Percentiles rank a stretch among this genome's conserved stretches.
Conservation (phyloP, 768 basidiomycete genomes). For the Rhizopogon sp. region DNA sequence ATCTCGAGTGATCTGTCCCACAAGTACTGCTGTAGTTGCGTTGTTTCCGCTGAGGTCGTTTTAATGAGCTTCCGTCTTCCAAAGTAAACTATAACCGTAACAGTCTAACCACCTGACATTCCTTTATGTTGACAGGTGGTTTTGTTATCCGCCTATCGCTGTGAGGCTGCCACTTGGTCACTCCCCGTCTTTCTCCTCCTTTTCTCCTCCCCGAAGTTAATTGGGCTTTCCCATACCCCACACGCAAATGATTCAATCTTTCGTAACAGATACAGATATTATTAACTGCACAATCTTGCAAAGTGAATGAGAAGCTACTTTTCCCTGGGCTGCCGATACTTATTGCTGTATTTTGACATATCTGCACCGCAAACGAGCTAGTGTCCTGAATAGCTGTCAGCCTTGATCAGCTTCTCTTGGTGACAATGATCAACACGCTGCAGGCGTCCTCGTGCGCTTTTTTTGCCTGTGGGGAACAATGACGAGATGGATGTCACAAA, state of each 20-base stretch:
- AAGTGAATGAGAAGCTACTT: not conserved
- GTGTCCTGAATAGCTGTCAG: not conserved
- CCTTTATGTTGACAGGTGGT: constrained; percentile 4
- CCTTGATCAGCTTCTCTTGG: not conserved
- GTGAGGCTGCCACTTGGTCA: not conserved
- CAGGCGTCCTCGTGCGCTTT: not conserved
- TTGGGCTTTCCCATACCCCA: not conserved
- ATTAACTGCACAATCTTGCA: not conserved
- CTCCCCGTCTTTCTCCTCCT: constrained; percentile 6
- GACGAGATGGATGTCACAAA: not conserved
- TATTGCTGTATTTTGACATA: not conserved
- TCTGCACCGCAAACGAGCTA: not conserved
- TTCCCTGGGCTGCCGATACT: too few species aligned
- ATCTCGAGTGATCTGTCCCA: not conserved
- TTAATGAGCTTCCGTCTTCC: not conserved
- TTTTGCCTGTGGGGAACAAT: constrained; percentile 1
- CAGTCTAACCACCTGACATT: not conserved
- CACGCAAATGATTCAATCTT: not conserved
- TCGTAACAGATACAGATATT: not conserved
- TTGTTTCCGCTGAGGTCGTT: not conserved
- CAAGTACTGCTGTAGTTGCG: not conserved
- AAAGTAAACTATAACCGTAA: not conserved
- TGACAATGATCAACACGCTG: not conserved
- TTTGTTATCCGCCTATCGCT: constrained; percentile 3
- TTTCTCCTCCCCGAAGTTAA: constrained; percentile 6